Base-by-base conservation (phyloP, 495 filamentous ascomycete genomes). In the Penicillium coffeae region DNA sequence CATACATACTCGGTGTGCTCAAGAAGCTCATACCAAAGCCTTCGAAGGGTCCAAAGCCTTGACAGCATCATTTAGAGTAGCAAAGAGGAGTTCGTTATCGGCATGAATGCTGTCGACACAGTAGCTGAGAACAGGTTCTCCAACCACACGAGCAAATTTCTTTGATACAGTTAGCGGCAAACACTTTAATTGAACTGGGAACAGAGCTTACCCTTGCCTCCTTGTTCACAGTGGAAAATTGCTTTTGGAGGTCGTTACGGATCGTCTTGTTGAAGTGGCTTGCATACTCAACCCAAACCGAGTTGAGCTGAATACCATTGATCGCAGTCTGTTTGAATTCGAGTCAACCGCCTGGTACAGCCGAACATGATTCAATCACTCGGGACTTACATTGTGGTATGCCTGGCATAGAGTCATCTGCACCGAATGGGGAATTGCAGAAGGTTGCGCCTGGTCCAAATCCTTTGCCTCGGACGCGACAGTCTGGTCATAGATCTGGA, bases 11-110 rank as follows among this genome's bases (percentile, higher is more conserved):
- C n/a, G n/a, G n/a, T n/a, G n/a, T n/a, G n/a, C n/a, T n/a, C n/a
- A n/a, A n/a, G n/a, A n/a, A n/a, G n/a, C 34, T 40, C 53, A 62
- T 56, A 50, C 15, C 20, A 35, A 38, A 59, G 53, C 56, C 47
- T 47, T 56, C 55, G 52, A 45, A 51, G 52, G 48, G 46, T 44
- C 13, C 13, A 37, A 44, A 56, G 40, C 47, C 34, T 43, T 45
- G 47, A 40, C 21, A 39, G 36, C 44, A 42, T 42, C 58, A 42
- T 30, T 10, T 5, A 30, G 25, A 30, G 25, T 30, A 30, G 25
- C 25, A 10, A 30, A 10, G 25, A 30, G 4, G 5, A 30, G 25
- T 10, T 30, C 25, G 25, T 30, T 30, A 30, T 30, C 25, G 25
- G 25, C 25, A 10, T 10, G 25, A 5, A 30, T 30, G 10, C 25